Evolutionary conservation across 345 rosid genomes (phyloP).

Genomic region (Lepidium africanum): DNA sequence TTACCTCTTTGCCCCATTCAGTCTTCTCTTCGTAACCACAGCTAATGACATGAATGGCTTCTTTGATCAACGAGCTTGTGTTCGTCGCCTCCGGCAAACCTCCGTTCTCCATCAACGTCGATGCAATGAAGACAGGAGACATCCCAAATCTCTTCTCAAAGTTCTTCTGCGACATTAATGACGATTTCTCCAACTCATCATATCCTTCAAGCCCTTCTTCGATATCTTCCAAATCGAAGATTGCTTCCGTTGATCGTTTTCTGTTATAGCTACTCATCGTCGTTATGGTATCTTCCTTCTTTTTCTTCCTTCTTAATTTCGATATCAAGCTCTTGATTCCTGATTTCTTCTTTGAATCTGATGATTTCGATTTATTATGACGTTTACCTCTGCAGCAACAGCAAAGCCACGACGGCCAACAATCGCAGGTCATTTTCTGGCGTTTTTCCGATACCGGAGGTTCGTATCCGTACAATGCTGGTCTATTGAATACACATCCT

Average conservation of each 20-base stretch:
- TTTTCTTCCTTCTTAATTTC: conserved; percentile 48
- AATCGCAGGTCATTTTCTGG: conserved; percentile 95
- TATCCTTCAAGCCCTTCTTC: conserved; percentile 99
- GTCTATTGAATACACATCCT: conserved; percentile 91
- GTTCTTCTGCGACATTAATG: conserved; percentile 89
- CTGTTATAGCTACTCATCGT: conserved; percentile 45
- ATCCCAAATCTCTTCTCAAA: conserved; percentile 94
- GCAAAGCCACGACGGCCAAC: conserved; percentile 95
- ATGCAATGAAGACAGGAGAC: conserved; percentile 85
- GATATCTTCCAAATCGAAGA: conserved; percentile 80
- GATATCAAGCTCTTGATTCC: conserved; percentile 55
- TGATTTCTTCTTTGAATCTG: conserved; percentile 63
- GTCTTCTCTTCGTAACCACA: conserved; percentile 93
- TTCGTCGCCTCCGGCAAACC: conserved; percentile 92
- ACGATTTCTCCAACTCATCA: conserved; percentile 84
- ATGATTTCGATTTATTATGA: conserved; percentile 30
- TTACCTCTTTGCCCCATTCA: conserved; percentile 98
- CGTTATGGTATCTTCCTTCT: conserved; percentile 39
- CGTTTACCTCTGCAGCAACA: conserved; percentile 87
- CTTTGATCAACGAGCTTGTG: conserved; percentile 64
- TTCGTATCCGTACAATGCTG: conserved; percentile 89
- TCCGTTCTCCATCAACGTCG: conserved; percentile 91
- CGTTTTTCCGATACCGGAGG: conserved; percentile 86
- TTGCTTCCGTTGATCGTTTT: conserved; percentile 46
- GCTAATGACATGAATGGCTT: conserved; percentile 96